Conservation (phyloP, 192 early-diverging fungal genomes). For the Allomyces arbusculus region DNA sequence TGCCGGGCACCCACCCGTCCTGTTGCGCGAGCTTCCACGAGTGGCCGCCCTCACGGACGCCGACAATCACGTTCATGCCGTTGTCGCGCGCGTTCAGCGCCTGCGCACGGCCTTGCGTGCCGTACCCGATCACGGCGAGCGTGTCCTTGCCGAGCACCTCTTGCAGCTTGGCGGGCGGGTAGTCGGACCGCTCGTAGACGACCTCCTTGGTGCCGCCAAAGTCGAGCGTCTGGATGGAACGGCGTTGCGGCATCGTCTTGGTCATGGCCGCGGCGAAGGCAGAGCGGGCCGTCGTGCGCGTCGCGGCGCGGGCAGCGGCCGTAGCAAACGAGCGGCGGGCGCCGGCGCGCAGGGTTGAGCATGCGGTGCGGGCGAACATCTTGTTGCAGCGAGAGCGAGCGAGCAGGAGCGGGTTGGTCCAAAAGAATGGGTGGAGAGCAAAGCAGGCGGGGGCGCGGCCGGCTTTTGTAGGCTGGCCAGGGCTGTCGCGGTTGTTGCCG, state of each 20-base stretch:
- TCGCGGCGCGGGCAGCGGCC: too few species aligned
- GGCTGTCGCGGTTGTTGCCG: too few species aligned
- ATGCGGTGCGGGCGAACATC: too few species aligned
- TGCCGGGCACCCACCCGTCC: slow-evolving; percentile 89
- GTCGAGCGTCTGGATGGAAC: slow-evolving; percentile 78
- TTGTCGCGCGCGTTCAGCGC: slow-evolving; percentile 89
- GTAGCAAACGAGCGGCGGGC: too few species aligned
- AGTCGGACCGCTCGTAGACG: slow-evolving; percentile 88
- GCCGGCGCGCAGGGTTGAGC: too few species aligned
- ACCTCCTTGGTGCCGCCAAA: slow-evolving; percentile 81
- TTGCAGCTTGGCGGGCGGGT: slow-evolving; percentile 72
- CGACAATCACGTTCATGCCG: slow-evolving; percentile 87
- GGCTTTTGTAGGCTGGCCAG: too few species aligned
- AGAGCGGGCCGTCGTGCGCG: not conserved
- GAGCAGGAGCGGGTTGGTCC: too few species aligned
- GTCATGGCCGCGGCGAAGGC: not conserved
- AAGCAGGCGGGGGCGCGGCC: too few species aligned
- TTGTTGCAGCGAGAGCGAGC: too few species aligned
- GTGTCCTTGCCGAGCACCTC: slow-evolving; percentile 86
- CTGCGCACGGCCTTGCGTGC: slow-evolving; percentile 85
- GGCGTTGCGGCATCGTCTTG: slow-evolving; percentile 22
- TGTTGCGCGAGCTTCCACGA: slow-evolving; percentile 78
- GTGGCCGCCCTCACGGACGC: slow-evolving; percentile 66
- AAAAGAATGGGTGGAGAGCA: too few species aligned
- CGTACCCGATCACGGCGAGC: slow-evolving; percentile 80